phyloP scores from a whole-genome alignment of 1,139 yeast genomes.

The Nakaseomyces bracarensis region DNA sequence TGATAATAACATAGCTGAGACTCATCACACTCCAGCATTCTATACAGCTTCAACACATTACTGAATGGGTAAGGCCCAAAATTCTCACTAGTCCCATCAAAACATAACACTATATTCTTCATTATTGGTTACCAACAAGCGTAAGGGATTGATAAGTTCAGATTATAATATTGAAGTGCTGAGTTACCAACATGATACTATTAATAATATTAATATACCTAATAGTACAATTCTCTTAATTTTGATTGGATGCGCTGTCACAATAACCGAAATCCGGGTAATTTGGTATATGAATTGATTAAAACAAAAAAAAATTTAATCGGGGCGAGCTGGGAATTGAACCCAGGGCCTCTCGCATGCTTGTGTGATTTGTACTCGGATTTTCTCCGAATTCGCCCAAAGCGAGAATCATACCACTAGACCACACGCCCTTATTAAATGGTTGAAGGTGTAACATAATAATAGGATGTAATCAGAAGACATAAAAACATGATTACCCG shows the following conservation, averaged over 20 bases:
- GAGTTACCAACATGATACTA: too few relatives aligned
- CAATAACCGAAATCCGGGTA: neutral
- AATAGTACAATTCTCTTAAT: constrained; percentile 40
- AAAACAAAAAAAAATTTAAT: constrained; percentile 4
- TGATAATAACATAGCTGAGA: constrained; percentile 53
- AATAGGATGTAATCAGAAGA: neutral
- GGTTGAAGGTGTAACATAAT: neutral
- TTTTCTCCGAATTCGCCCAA: constrained; percentile 6
- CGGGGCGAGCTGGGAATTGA: constrained; percentile 12
- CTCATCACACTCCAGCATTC: constrained; percentile 42
- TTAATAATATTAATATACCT: too few relatives aligned
- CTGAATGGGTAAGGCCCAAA: constrained; percentile 51
- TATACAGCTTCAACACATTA: constrained; percentile 47
- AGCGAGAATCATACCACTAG: constrained; percentile 12
- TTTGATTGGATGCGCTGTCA: neutral
- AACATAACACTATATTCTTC: constrained; percentile 44
- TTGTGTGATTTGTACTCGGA: constrained; percentile 2
- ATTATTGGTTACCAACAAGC: neutral
- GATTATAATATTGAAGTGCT: too few relatives aligned
- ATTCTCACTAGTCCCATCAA: constrained; percentile 56
- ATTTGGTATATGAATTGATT: neutral
- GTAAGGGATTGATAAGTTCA: too few relatives aligned
- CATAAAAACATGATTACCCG: too few relatives aligned
- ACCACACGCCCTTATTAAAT: constrained; percentile 10
- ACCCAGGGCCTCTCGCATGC: constrained; percentile 12